Evolutionary conservation across 2,329 filamentous ascomycete species (phyloP).

Genomic region (Diaporthe longicolla): DNA sequence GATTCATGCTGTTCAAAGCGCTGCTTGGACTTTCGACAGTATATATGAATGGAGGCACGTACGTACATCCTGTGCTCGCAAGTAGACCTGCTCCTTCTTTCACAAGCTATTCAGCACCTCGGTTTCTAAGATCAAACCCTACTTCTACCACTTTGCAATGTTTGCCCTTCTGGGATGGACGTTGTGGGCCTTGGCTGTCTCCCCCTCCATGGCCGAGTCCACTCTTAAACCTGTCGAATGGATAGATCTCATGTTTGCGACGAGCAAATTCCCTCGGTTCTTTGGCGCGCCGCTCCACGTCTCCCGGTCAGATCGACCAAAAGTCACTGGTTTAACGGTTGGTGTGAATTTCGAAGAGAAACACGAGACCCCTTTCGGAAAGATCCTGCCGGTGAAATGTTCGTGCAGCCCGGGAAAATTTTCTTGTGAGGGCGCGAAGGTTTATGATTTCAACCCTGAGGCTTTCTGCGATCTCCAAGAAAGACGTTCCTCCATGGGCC

Average conservation of each 20-base stretch:
- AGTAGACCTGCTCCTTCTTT: background rate
- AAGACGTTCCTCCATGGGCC: background rate
- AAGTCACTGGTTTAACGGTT: background rate
- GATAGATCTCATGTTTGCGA: background rate
- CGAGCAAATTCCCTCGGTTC: background rate
- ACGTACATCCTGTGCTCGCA: background rate
- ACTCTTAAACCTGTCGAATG: background rate
- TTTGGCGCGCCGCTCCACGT: background rate
- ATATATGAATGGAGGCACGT: too few relatives aligned
- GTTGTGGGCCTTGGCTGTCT: background rate
- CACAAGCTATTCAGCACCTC: too few relatives aligned
- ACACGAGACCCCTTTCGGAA: background rate
- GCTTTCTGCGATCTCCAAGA: background rate
- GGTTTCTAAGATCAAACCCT: background rate
- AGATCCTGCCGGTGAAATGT: background rate
- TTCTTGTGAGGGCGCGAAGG: background rate
- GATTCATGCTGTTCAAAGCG: background rate
- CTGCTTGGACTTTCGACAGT: too few relatives aligned
- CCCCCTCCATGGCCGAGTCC: background rate
- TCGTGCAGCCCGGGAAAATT: background rate
- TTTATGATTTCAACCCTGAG: background rate
- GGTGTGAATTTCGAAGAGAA: too few relatives aligned
- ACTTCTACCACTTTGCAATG: background rate
- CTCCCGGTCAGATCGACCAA: background rate
- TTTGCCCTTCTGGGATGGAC: background rate